Base-by-base conservation (phyloP, 768 basidiomycete species). In the Rhizopogon roseolus region DNA sequence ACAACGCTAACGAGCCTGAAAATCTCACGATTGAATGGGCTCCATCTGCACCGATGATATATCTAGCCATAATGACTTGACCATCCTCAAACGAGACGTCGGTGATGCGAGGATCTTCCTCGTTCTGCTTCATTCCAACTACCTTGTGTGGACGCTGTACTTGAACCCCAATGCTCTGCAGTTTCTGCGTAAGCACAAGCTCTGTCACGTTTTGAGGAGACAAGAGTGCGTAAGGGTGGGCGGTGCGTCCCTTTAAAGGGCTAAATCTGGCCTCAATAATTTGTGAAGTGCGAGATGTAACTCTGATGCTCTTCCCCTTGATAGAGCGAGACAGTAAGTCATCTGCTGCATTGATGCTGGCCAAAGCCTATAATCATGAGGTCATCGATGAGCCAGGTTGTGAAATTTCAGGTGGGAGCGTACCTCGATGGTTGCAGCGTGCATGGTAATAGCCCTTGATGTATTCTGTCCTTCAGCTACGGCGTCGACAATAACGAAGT, bases 1-100 rank as follows among this genome's bases (percentile, higher is more conserved):
- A 22, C 22, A 49, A 40, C 34, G 6, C 25, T 14, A 19, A 41
- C 6, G 5, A 13, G 36, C 6, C 36, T 42, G 8, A 19, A 13
- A 9, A 13, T 60, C 71, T 49, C 58, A 80, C 81, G 22, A 60
- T 53, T 1, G 80, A 82, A 50, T 62, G 71, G 4, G 77, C 65
- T 4, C 81, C 80, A 58, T 83, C 81, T 8, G 80, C 79, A 27
- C 76, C 80, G 36, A 81, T 60, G 5, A 81, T 73, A 59, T 79
- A 80, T 32, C 69, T 71, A 16, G 79, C 63, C 5, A 61, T 70
- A 34, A 81, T 69, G 11, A 68, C 60, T 36, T 69, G 70, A 3
- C 81, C 79, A 42, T 72, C 70, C 25, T 80, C 77, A 58, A 82
- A 80, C 0, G 63, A 59, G 14, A 77, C 78, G 8, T 77, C 69